Conservation (phyloP, 2,329 filamentous ascomycete species). For the Penicillium sp. region DNA sequence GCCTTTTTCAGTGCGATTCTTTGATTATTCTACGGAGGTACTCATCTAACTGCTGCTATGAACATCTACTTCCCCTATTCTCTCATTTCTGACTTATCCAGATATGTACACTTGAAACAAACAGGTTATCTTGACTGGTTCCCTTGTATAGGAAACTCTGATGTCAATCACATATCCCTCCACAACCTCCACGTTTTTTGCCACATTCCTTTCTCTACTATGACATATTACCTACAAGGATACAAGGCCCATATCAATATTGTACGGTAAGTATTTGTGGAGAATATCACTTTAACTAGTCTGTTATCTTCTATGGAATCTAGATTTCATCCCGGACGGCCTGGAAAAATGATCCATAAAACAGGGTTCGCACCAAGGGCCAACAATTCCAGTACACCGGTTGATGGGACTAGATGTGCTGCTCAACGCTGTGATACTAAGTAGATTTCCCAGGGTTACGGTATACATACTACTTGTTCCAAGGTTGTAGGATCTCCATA, state of each 20-base stretch:
- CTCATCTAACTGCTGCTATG: no score
- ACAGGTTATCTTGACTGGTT: no score
- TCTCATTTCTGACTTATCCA: no score
- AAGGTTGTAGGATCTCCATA: not conserved
- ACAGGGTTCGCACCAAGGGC: not conserved
- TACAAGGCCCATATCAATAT: not conserved
- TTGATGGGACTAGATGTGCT: slow-evolving; percentile 8
- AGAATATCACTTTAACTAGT: not conserved
- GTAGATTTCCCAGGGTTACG: no score
- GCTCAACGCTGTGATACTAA: not conserved
- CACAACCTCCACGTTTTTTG: not conserved
- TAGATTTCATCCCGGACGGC: not conserved
- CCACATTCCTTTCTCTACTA: not conserved
- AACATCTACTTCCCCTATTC: no score
- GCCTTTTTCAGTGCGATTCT: no score
- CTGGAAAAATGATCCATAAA: not conserved
- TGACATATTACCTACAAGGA: no score
- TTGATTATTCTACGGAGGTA: no score
- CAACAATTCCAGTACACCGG: slow-evolving; percentile 1
- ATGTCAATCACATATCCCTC: not conserved
- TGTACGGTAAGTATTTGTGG: not conserved
- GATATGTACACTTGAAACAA: no score
- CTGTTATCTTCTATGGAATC: not conserved
- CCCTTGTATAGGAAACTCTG: not conserved
- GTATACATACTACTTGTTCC: no score